Evolutionary conservation across 441 rosid genomes (phyloP).

Genomic region (Macaranga tanarius): DNA sequence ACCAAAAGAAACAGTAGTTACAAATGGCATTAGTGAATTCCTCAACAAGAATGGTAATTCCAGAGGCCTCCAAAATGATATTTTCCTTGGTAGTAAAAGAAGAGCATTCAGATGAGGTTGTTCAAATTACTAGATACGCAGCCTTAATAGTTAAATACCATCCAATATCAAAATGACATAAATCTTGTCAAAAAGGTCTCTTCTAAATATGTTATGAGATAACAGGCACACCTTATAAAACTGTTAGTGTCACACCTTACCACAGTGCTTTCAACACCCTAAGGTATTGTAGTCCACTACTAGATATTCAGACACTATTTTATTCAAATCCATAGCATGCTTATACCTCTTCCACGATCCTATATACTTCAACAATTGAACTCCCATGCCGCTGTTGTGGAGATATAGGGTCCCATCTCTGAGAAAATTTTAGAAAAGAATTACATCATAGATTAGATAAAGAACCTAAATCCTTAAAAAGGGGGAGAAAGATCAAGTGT

Average conservation of each 20-base stretch:
- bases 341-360: conserved; percentile 96
- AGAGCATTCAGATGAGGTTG: not conserved
- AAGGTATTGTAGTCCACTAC: not conserved
- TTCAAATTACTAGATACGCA: not conserved
- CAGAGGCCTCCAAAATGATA: not conserved
- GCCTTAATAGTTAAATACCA: not conserved
- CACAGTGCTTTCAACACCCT: not conserved
- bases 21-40: not conserved
- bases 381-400: conserved; percentile 95
- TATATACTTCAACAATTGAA: conserved; percentile 93
- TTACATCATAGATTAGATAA: conserved; percentile 20
- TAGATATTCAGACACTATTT: not conserved
- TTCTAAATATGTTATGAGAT: not conserved
- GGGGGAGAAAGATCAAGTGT: not conserved
- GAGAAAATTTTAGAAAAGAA: conserved; percentile 29
- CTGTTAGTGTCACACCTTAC: too few relatives aligned
- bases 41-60: not conserved
- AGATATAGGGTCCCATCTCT: conserved; percentile 96
- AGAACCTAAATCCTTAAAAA: conserved; percentile 1
- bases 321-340: not conserved
- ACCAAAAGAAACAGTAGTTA: conserved; percentile 36
- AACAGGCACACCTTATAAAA: not conserved
- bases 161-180: not conserved
- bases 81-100: not conserved
- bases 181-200: not conserved